Conservation (phyloP, 1,284 basidiomycete genomes). For the Irpex lacteus region DNA sequence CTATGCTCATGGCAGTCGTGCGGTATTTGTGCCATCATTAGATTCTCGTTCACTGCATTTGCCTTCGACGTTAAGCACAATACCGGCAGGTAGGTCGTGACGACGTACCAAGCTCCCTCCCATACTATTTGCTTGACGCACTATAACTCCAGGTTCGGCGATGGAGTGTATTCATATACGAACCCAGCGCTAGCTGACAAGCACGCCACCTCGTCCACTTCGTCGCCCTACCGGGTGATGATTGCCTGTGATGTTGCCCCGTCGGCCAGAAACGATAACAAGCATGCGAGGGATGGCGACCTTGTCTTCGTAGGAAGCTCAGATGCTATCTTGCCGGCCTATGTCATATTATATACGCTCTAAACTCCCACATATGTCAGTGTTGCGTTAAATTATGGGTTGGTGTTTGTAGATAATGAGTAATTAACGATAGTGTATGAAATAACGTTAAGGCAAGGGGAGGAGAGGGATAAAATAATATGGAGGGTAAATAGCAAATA, state of each 20-base stretch:
- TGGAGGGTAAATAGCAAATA: neutral
- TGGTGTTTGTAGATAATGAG: neutral
- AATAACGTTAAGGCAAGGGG: neutral
- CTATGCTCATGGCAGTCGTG: slow-evolving; percentile 58
- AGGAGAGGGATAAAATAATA: neutral
- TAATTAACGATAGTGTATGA: neutral
- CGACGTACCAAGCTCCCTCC: neutral
- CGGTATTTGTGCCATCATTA: slow-evolving; percentile 56
- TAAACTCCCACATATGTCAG: neutral
- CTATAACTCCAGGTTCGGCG: slow-evolving; percentile 41
- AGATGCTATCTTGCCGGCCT: slow-evolving; percentile 47
- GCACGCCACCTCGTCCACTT: slow-evolving; percentile 56
- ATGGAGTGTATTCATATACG: slow-evolving; percentile 57
- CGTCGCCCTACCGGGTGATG: slow-evolving; percentile 61
- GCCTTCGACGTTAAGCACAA: slow-evolving; percentile 51
- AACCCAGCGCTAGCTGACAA: slow-evolving; percentile 54
- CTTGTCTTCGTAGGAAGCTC: slow-evolving; percentile 42
- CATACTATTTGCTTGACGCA: neutral
- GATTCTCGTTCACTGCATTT: slow-evolving; percentile 51
- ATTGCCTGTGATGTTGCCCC: slow-evolving; percentile 54
- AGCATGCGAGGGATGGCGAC: slow-evolving; percentile 33
- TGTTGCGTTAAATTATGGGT: neutral
- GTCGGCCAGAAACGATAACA: slow-evolving; percentile 24
- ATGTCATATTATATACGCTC: slow-evolving; percentile 43
- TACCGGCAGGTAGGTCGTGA: slow-evolving; percentile 45